Percentiles rank a stretch among this genome's conserved stretches.
Evolutionary conservation across 2,329 filamentous ascomycete species (phyloP).

Genomic region (Byssochlamys sp.): DNA sequence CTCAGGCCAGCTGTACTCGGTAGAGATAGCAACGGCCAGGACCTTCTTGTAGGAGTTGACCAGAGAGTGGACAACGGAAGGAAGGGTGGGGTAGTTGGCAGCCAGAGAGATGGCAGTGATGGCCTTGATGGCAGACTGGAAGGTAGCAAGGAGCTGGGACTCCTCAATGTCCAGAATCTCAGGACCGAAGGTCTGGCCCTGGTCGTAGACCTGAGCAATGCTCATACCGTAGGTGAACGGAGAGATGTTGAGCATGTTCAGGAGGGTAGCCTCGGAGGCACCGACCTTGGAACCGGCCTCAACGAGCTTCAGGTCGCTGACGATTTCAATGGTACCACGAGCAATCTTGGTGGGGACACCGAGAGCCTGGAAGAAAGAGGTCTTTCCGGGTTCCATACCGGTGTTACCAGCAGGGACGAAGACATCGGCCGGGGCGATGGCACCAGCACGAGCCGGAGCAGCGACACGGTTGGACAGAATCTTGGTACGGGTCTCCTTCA

Average conservation of each 20-base stretch:
- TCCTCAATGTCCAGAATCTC: slow-evolving; percentile 87
- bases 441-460: slow-evolving; percentile 94
- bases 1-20: slow-evolving; percentile 86
- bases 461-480: slow-evolving; percentile 95
- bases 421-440: slow-evolving; percentile 84
- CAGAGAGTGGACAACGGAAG: slow-evolving; percentile 90
- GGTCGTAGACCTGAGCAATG: slow-evolving; percentile 91
- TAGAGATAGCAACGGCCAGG: slow-evolving; percentile 71
- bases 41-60: slow-evolving; percentile 99
- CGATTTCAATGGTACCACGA: slow-evolving; percentile 99
- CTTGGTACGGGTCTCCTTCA: slow-evolving; percentile 86
- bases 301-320: slow-evolving; percentile 91
- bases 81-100: slow-evolving; percentile 87
- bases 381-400: slow-evolving; percentile 99
- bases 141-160: slow-evolving; percentile 78
- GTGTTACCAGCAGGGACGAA: slow-evolving; percentile 97
- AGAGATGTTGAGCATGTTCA: slow-evolving; percentile 99
- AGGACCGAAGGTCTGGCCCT: slow-evolving; percentile 83
- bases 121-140: slow-evolving; percentile 71
- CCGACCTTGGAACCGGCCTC: slow-evolving; percentile 90
- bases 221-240: slow-evolving; percentile 99
- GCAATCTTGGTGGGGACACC: slow-evolving; percentile 99
- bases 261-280: slow-evolving; percentile 92
- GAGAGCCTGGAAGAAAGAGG: slow-evolving; percentile 99
- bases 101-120: slow-evolving; percentile 87